Base-by-base conservation (phyloP, 495 filamentous ascomycete species). In the Aspergillus haitiensis region DNA sequence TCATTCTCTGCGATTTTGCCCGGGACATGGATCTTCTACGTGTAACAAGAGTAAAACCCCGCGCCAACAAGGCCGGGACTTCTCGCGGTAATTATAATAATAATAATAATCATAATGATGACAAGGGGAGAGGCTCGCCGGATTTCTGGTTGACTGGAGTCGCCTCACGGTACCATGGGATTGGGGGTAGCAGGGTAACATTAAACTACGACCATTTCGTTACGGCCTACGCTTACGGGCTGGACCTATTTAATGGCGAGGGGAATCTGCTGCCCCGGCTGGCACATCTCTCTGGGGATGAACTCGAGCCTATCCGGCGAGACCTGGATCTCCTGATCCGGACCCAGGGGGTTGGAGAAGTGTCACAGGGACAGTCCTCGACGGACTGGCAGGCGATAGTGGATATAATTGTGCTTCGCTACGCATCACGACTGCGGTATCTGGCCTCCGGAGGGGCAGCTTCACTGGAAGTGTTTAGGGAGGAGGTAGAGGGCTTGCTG, bases 1-100 rank as follows among this genome's bases (percentile, higher is more conserved):
- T 90, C 42, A 86, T 90, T 47, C 70, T 87, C n/a, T 90, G 87
- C 67, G 68, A 83, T 35, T 88, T 88, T 55, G 69, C 70, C 44
- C 67, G 81, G 15, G 72, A 73, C 51, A 39, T 76, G 16, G 68
- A 77, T 27, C 60, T 56, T 1, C 46, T 73, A 2, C 64, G 70
- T 0, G 71, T 73, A 6, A 68, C 63, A 6, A 65, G 67, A 36
- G 69, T 72, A 1, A 69, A 72, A 16, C 48, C 61, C 13, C 49
- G 52, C 11, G 1, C 15, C 8, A 11, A 40, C 53, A 5, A 5
- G 52, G 31, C 36, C 11, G 2, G 15, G 11, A 12, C 44, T 47
- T 27, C 21, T 27, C 21, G 21, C 21, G 21, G 21, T 27, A 3
- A 3, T 27, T 1, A 27, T 27, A 3, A 27, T 27, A 27, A 27